Evolutionary conservation across 164 flowering plant species (phyloP), one percentile per base, ranked within the genome.

Genomic region (Vitis labrusca): DNA sequence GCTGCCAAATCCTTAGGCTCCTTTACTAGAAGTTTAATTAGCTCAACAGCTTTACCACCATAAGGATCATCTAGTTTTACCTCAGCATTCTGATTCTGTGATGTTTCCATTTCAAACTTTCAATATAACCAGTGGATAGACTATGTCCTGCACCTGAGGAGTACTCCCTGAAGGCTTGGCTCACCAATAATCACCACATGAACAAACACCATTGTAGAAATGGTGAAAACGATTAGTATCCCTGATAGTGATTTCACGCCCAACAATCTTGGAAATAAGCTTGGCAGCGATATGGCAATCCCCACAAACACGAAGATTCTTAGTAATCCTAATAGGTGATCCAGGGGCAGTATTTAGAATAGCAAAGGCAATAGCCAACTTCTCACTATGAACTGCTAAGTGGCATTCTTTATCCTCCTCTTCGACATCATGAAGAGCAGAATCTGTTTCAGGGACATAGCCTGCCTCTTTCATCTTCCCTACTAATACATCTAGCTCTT

Each of bases 1-100:
- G 73, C 67, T 23, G 74, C 81, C 80, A 90, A 79, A 66, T 91
- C 94, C 81, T 88, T 88, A 5, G 94, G 92, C 16, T 88, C 89
- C 73, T 44, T 74, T 2, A 91, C 77, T 53, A 93, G 71, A 59
- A 86, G 82, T 64, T 79, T 80, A 59, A 64, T 74, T 37, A 89
- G 77, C 57, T 91, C 87, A 29, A 67, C 58, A 64, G 73, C 73
- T n/a, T 17, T 49, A 53, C 63, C 60, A 59, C 62, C 50, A 70
- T 59, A 58, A 59, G 59, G 67, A 70, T 81, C 79, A 59, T 77
- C 75, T 67, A 64, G 32, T 67, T 73, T 70, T 51, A 30, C 53
- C 53, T 50, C 47, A 27, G 76, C 66, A 6, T 50, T 49, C 66
- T 77, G 71, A 73, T 63, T 77, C 55, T 76, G 82, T 5, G 63